A percentile compares a stretch with the other conserved stretches of the same genome.
Conservation (phyloP, 2,329 filamentous ascomycete genomes). For the Coniella lustricola region DNA sequence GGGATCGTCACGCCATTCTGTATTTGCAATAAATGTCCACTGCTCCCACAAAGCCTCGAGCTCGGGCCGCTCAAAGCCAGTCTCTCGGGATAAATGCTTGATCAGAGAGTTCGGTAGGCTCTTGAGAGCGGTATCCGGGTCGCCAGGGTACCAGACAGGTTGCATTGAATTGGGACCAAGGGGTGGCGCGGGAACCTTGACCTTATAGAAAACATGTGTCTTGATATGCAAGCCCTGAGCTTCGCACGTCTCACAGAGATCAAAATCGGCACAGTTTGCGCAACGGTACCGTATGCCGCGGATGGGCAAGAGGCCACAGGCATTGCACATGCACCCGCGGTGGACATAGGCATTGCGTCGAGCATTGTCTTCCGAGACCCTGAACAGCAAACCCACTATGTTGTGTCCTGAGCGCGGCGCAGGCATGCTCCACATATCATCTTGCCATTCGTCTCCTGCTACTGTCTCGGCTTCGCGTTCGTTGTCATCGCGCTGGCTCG, state of each 20-base stretch:
- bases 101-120: constrained; percentile 62
- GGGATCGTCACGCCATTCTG: constrained; percentile 75
- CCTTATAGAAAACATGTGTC: constrained; percentile 95
- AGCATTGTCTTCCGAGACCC: constrained; percentile 90
- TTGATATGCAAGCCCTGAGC: constrained; percentile 70
- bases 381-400: constrained; percentile 77
- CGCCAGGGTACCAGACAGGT: constrained; percentile 81
- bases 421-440: constrained; percentile 29
- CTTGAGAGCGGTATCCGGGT: constrained; percentile 64
- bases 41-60: constrained; percentile 94
- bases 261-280: constrained; percentile 91
- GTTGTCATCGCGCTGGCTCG: constrained; percentile 28
- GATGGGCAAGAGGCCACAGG: constrained; percentile 81
- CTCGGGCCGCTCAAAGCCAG: constrained; percentile 76
- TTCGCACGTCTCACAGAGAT: constrained; percentile 92
- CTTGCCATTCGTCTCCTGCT: constrained; percentile 43
- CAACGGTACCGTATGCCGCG: constrained; percentile 89
- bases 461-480: constrained; percentile 22
- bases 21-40: constrained; percentile 88
- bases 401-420: constrained; percentile 61
- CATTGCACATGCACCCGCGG: constrained; percentile 85
- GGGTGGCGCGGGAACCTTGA: constrained; percentile 80
- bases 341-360: constrained; percentile 85
- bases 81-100: constrained; percentile 61
- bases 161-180: constrained; percentile 75